Conservation (phyloP, 2,329 filamentous ascomycete genomes). For the Cordyceps militaris region DNA sequence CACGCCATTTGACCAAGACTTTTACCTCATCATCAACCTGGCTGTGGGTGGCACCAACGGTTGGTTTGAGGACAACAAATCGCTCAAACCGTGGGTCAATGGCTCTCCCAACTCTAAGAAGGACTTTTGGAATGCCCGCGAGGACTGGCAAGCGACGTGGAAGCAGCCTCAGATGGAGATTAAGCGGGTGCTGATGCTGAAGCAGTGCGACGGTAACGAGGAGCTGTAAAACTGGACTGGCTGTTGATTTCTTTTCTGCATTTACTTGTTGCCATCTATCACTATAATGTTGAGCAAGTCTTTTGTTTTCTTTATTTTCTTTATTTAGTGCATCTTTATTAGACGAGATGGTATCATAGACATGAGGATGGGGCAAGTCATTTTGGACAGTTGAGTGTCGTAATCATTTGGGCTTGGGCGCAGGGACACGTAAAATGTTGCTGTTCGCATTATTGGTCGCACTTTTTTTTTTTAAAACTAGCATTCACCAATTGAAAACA, state of each 20-base stretch:
- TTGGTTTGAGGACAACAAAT: slow-evolving; percentile 70
- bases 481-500: not conserved
- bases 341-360: slow-evolving; percentile 8
- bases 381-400: not conserved
- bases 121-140: slow-evolving; percentile 68
- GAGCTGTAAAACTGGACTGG: slow-evolving; percentile 31
- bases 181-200: slow-evolving; percentile 62
- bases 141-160: slow-evolving; percentile 67
- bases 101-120: slow-evolving; percentile 55
- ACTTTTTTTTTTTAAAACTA: not conserved
- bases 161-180: slow-evolving; percentile 60
- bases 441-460: not conserved
- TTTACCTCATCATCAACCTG: slow-evolving; percentile 70
- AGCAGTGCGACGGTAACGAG: slow-evolving; percentile 59
- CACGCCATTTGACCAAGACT: slow-evolving; percentile 68
- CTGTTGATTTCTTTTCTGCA: not conserved
- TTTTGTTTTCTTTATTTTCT: not conserved
- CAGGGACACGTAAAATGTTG: not conserved
- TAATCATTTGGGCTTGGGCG: not conserved
- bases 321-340: not conserved
- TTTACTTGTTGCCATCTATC: not conserved
- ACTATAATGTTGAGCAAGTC: slow-evolving; percentile 9
- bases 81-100: slow-evolving; percentile 75
- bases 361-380: not conserved
- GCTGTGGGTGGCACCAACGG: slow-evolving; percentile 74